Evolutionary conservation across 257 asterid species (phyloP).

Genomic region (Nicotiana tabacum): DNA sequence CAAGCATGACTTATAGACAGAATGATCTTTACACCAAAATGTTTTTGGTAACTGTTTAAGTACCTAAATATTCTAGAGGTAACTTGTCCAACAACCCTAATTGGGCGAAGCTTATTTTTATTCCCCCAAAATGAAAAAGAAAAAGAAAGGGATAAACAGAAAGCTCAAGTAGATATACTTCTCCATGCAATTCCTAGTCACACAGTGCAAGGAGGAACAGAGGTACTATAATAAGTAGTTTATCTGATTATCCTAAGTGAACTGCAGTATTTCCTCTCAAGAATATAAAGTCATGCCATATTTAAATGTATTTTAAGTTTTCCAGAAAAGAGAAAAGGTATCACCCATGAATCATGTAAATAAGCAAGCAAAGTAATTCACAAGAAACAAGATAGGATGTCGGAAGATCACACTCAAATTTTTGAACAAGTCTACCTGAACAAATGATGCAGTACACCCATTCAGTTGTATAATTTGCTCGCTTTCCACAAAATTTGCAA

Average conservation of each 20-base stretch:
- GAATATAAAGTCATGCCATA: background rate
- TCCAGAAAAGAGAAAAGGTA: background rate
- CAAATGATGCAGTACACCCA: slow-evolving; percentile 71
- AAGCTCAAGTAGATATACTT: background rate
- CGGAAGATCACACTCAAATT: background rate
- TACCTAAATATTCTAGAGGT: background rate
- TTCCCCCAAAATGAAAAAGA: background rate
- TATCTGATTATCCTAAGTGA: background rate
- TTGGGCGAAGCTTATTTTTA: background rate
- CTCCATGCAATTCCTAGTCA: background rate
- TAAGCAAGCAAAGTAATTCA: background rate
- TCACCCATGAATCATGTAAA: background rate
- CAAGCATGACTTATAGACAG: background rate
- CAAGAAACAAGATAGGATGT: background rate
- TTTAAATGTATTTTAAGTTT: background rate
- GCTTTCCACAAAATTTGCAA: slow-evolving; percentile 92
- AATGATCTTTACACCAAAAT: background rate
- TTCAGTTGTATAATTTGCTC: slow-evolving; percentile 79
- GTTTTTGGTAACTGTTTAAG: background rate
- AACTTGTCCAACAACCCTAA: background rate
- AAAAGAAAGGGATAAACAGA: background rate
- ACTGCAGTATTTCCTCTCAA: background rate
- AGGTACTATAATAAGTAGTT: background rate
- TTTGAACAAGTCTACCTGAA: slow-evolving; percentile 49
- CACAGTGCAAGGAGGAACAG: background rate